phyloP scores from a whole-genome alignment of 257 asterid genomes.

The Penstemon newberryi region DNA sequence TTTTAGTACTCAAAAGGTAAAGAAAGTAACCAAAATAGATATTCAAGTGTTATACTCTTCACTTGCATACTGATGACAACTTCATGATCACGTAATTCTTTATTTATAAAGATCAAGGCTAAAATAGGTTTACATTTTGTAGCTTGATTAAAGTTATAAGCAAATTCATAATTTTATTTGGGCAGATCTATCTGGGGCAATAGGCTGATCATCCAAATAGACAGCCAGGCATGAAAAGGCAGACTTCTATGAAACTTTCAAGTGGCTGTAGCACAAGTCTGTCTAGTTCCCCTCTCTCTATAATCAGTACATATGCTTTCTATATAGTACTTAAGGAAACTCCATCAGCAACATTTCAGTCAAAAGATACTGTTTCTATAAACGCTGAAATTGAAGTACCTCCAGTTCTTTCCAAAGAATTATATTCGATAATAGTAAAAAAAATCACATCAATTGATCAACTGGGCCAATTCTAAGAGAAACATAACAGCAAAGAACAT shows the following conservation, averaged over 20 bases:
- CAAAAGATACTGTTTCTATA: conserved; percentile 3
- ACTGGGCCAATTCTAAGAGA: conserved; percentile 3
- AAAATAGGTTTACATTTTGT: too few species aligned
- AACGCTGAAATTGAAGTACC: neutral
- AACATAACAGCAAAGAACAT: neutral
- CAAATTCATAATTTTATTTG: too few species aligned
- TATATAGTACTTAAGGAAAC: neutral
- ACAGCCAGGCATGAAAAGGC: neutral
- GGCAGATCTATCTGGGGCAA: too few species aligned
- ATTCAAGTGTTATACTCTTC: too few species aligned
- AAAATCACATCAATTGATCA: neutral
- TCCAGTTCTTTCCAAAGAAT: conserved; percentile 10
- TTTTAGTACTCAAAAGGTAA: too few species aligned
- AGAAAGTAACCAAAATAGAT: too few species aligned
- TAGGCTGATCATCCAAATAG: neutral
- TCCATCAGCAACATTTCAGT: conserved; percentile 9
- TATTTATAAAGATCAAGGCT: too few species aligned
- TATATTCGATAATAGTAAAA: conserved; percentile 4
- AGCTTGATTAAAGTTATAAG: too few species aligned
- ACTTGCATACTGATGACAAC: too few species aligned
- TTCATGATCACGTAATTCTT: too few species aligned
- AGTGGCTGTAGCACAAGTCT: conserved; percentile 2
- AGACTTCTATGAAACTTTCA: neutral
- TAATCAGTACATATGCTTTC: neutral
- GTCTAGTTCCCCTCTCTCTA: neutral